Evolutionary conservation across 805 yeast genomes (phyloP), one percentile per base, ranked within the genome.

Genomic region (Candida arabinofermentans): DNA sequence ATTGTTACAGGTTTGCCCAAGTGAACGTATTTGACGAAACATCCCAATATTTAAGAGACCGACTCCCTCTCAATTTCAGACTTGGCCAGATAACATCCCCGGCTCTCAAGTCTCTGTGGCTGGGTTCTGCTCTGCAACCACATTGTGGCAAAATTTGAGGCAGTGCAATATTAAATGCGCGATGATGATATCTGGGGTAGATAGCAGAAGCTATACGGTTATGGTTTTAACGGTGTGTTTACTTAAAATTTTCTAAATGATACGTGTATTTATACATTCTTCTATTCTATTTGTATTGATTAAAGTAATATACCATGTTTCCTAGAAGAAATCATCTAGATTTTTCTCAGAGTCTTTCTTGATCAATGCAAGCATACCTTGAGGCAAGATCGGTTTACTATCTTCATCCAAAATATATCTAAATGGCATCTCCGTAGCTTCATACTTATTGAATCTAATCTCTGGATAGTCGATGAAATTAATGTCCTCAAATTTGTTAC

Each of bases 381-480:
- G 75, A 1, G 99, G 99, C 57, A 91, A 70, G 9, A 93, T 85
- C 1, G 99, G 98, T 46, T 76, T 73, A 3, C 77, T 79, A 1
- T 72, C 52, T 0, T 56, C 61, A 52, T 85, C 86, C 44, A 81
- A 65, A 14, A 91, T 83, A 55, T 91, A 91, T 58, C 99, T 74
- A 68, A 91, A 91, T 3, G 99, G 99, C 99, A 91, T 91, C 59
- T 91, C 97, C 0, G 96, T 89, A 3, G 95, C 86, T 64, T 93
- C 99, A 57, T 86, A 79, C 60, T 83, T 83, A 64, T 72, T 83
- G 68, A 86, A 91, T 59, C 88, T 78, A 53, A 91, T 83, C 64
- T 91, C 98, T 3, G 99, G 99, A 59, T 86, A 89, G 61, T 93
- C 98, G 39, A 91, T 79, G 60, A 87, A 91, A 42, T 77, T 75